phyloP scores from a whole-genome alignment of 768 basidiomycete genomes.

The Neoboletus subvelutipes region DNA sequence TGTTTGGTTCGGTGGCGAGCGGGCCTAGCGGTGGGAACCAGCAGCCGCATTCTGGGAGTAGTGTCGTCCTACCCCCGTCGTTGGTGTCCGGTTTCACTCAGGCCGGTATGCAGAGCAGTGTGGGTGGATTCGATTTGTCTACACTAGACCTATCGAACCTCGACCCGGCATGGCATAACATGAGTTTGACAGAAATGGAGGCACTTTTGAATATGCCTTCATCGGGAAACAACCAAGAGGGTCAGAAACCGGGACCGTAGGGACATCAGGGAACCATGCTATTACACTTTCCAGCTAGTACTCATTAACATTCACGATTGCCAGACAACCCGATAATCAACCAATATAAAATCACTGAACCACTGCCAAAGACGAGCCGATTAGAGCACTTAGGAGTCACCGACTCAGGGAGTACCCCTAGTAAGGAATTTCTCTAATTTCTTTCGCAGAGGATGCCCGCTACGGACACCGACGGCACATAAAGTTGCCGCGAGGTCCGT shows the following conservation, averaged over 20 bases:
- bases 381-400: background rate
- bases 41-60: constrained; percentile 17
- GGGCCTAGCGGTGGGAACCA: constrained; percentile 17
- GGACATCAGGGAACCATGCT: background rate
- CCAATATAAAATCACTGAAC: background rate
- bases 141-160: constrained; percentile 47
- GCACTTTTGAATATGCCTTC: constrained; percentile 48
- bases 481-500: constrained; percentile 51
- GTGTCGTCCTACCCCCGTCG: constrained; percentile 37
- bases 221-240: constrained; percentile 22
- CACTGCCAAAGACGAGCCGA: background rate
- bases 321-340: constrained; percentile 4
- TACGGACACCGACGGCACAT: constrained; percentile 53
- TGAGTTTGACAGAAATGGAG: constrained; percentile 56
- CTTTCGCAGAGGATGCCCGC: constrained; percentile 68
- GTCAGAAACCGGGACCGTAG: constrained; percentile 25
- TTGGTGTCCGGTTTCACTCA: constrained; percentile 44
- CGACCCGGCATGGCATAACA: constrained; percentile 40
- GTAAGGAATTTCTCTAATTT: constrained; percentile 57
- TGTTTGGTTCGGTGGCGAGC: constrained; percentile 31
- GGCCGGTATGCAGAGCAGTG: constrained; percentile 18
- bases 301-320: background rate
- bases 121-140: constrained; percentile 48
- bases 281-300: background rate
- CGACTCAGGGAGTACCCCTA: constrained; percentile 11